Evolutionary conservation across 371 early-diverging fungal genomes (phyloP).

Genomic region (Polyrhizophydium stewartii): DNA sequence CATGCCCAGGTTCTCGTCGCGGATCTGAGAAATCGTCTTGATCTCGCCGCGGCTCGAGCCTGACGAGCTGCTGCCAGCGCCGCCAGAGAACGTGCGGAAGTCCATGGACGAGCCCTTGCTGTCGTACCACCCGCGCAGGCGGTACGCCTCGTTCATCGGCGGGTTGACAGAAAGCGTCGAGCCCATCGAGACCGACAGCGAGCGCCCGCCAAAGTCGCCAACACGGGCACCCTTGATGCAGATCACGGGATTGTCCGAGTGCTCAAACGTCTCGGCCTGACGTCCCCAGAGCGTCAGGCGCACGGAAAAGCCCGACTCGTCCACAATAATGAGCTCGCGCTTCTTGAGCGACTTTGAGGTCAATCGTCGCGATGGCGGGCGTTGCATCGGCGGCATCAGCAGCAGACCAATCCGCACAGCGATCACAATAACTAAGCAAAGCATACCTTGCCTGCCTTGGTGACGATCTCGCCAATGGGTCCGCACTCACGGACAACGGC

Average conservation of each 20-base stretch:
- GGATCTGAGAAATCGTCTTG: slow-evolving; percentile 58
- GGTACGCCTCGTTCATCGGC: slow-evolving; percentile 75
- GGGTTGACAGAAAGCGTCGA: slow-evolving; percentile 69
- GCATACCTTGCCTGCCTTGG: slow-evolving; percentile 66
- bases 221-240: slow-evolving; percentile 82
- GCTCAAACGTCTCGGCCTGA: slow-evolving; percentile 66
- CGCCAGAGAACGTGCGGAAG: slow-evolving; percentile 36
- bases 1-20: slow-evolving; percentile 61
- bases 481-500: slow-evolving; percentile 70
- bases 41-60: slow-evolving; percentile 10
- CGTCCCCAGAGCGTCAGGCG: slow-evolving; percentile 88
- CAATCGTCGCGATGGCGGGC: no score
- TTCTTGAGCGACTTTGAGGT: slow-evolving; percentile 58
- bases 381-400: not conserved
- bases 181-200: slow-evolving; percentile 56
- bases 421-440: not conserved
- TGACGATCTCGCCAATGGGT: slow-evolving; percentile 58
- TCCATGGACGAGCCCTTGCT: slow-evolving; percentile 16
- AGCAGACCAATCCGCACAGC: not conserved
- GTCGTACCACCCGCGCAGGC: slow-evolving; percentile 86
- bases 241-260: slow-evolving; percentile 57
- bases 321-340: no score
- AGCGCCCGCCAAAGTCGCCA: slow-evolving; percentile 78
- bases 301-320: slow-evolving; percentile 58
- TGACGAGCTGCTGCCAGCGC: slow-evolving; percentile 21